Conservation (phyloP, 176 grass and related monocot species). For the Coix lacrymajobi region DNA sequence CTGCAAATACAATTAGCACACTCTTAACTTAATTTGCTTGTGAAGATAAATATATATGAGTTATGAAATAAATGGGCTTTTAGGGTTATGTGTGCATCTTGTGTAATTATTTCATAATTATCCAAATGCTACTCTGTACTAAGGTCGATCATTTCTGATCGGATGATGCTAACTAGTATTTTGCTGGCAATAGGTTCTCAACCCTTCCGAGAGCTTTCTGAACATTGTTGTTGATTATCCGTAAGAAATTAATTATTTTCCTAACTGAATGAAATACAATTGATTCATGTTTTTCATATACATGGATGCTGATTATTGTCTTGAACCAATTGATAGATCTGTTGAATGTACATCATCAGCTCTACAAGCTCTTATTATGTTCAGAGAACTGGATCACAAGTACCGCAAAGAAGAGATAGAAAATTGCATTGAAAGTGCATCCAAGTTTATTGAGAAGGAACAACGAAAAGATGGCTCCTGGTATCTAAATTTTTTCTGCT, state of each 20-base stretch:
- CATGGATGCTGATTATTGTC: neutral
- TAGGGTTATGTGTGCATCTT: neutral
- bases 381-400: slow-evolving; percentile 34
- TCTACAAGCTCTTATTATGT: slow-evolving; percentile 39
- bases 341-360: slow-evolving; percentile 56
- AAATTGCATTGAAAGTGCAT: slow-evolving; percentile 31
- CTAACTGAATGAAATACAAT: neutral
- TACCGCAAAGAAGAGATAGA: slow-evolving; percentile 47
- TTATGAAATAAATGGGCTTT: neutral
- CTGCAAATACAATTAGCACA: neutral
- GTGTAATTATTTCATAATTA: neutral
- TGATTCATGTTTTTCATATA: neutral
- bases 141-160: too few species aligned
- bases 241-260: slow-evolving; percentile 9
- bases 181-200: slow-evolving; percentile 25
- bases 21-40: neutral
- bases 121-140: neutral
- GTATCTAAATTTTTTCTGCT: slow-evolving; percentile 12
- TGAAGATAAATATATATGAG: neutral
- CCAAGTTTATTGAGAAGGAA: slow-evolving; percentile 36
- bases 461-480: slow-evolving; percentile 53
- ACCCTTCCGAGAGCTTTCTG: slow-evolving; percentile 34
- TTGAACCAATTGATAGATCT: slow-evolving; percentile 26
- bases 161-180: neutral
- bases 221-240: slow-evolving; percentile 41